Conservation (phyloP, 208 protist genomes). For the Angomonas deanei region DNA sequence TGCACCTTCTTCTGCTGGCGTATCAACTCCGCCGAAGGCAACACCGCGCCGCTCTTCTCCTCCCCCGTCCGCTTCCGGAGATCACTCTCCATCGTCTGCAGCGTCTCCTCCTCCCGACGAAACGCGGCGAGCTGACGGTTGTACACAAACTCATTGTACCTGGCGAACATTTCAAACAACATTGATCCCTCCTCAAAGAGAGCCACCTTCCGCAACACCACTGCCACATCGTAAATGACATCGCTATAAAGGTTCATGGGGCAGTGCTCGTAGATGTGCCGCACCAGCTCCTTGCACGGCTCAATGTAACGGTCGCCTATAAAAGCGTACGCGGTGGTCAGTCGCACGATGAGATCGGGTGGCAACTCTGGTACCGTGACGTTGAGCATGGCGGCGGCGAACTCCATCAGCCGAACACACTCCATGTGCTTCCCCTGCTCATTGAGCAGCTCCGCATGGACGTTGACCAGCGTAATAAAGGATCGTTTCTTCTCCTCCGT, state of each 20-base stretch:
- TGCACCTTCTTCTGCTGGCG: not conserved
- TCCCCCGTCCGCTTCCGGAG: no score
- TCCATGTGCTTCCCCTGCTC: constrained; percentile 76
- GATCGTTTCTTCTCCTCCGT: constrained; percentile 14
- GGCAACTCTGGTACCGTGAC: constrained; percentile 69
- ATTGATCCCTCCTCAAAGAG: constrained; percentile 49
- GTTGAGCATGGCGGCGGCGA: constrained; percentile 55
- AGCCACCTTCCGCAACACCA: constrained; percentile 64
- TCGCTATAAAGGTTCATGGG: constrained; percentile 80
- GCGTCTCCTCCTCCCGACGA: constrained; percentile 12
- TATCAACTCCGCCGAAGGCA: constrained; percentile 1
- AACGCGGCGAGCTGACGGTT: constrained; percentile 16
- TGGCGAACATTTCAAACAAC: constrained; percentile 60
- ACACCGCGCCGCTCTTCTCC: not conserved
- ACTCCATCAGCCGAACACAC: constrained; percentile 62
- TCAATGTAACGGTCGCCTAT: constrained; percentile 43
- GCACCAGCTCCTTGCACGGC: constrained; percentile 73
- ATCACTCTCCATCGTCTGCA: constrained; percentile 14
- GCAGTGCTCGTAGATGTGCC: constrained; percentile 70
- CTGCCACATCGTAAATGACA: constrained; percentile 73
- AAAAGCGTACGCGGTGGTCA: constrained; percentile 78
- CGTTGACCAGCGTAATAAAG: constrained; percentile 86
- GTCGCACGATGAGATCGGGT: constrained; percentile 77
- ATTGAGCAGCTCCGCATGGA: constrained; percentile 83
- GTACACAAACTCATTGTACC: constrained; percentile 63